Evolutionary conservation across 1,284 basidiomycete species (phyloP).

Genomic region (Athelia sp.): DNA sequence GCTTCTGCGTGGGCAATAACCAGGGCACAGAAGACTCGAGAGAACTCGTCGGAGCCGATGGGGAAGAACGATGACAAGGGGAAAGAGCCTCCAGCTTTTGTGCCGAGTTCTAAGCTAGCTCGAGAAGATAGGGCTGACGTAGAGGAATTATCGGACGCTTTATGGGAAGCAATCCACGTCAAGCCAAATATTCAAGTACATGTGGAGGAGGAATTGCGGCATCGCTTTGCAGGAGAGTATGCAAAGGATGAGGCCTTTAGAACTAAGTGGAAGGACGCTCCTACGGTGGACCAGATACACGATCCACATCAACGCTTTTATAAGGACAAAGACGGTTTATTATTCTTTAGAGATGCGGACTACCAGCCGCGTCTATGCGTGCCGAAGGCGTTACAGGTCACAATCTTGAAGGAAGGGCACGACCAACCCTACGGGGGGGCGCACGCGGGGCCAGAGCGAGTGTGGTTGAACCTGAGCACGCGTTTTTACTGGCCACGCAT

Average conservation of each 20-base stretch:
- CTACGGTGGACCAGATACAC: background rate
- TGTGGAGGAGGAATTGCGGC: background rate
- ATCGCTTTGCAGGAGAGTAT: constrained; percentile 1
- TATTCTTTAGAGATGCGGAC: constrained; percentile 19
- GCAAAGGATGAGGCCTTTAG: background rate
- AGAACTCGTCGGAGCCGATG: background rate
- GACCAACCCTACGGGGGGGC: constrained; percentile 7
- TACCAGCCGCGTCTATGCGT: constrained; percentile 15
- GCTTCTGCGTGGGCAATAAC: background rate
- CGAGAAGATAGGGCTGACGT: background rate
- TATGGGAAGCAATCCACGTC: background rate
- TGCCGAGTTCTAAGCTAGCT: too few species aligned
- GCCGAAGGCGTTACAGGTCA: constrained; percentile 2
- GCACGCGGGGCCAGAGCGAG: constrained; percentile 9
- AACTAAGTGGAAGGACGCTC: background rate
- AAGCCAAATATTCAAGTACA: background rate
- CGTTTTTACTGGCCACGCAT: constrained; percentile 30
- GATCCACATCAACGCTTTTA: constrained; percentile 8
- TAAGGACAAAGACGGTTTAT: constrained; percentile 9
- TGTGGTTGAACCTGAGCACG: constrained; percentile 12
- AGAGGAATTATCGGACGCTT: background rate
- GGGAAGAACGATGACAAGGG: too few species aligned
- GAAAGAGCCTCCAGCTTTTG: too few species aligned
- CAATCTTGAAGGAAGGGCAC: constrained; percentile 10
- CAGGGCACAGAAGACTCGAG: background rate